Conservation (phyloP, 352 stramenopile species). For the Blastocystis sp. region DNA sequence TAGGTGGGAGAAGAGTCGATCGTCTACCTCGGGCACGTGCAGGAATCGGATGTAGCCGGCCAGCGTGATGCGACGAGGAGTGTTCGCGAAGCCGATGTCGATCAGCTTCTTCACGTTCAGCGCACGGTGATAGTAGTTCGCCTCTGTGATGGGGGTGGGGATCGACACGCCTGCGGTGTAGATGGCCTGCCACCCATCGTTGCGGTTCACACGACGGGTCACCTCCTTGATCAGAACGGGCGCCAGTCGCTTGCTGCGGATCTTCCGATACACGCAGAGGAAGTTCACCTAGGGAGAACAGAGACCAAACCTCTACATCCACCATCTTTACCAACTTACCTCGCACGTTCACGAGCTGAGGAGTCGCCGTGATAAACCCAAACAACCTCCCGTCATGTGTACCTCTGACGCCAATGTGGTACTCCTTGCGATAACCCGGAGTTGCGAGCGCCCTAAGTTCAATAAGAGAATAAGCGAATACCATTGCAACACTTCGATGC, state of each 20-base stretch:
- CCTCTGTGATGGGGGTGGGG: constrained; percentile 81
- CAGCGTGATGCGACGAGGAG: constrained; percentile 86
- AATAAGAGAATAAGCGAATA: background rate
- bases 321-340: constrained; percentile 65
- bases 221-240: constrained; percentile 99
- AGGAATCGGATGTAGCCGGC: constrained; percentile 80
- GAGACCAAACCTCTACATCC: constrained; percentile 65
- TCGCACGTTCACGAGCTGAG: constrained; percentile 69
- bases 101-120: constrained; percentile 97
- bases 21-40: constrained; percentile 70
- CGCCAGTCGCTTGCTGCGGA: constrained; percentile 86
- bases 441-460: constrained; percentile 80
- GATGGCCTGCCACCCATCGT: constrained; percentile 73
- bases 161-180: constrained; percentile 95
- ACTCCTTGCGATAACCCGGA: constrained; percentile 81
- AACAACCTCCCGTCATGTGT: constrained; percentile 83
- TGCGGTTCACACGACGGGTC: constrained; percentile 91
- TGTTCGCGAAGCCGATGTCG: constrained; percentile 88
- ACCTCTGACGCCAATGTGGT: constrained; percentile 88
- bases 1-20: background rate
- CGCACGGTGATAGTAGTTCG: constrained; percentile 86
- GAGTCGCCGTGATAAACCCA: constrained; percentile 91
- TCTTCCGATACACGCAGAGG: constrained; percentile 96
- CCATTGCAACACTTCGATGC: constrained; percentile 75
- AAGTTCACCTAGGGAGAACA: constrained; percentile 93